These are phyloP conservation scores for Oropetium thomaeum DNA, from an alignment of 176 grass and related monocot genomes.

Conservation along the genomic window DNA sequence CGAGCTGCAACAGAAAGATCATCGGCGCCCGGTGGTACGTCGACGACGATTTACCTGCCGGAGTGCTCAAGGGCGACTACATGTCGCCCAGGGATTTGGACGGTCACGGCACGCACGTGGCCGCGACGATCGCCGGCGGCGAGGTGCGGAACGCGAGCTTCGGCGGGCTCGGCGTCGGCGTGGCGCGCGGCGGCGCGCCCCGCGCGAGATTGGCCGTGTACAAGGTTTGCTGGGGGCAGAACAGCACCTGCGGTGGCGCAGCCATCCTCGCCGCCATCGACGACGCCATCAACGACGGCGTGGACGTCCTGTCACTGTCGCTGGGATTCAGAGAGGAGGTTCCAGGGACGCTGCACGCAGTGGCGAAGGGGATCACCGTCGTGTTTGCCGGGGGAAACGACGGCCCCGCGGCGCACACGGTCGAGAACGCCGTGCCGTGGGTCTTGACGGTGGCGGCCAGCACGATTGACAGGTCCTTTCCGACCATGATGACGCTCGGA, in stretches of 20 bases:
- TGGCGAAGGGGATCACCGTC: conserved; percentile 42
- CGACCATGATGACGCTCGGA: conserved; percentile 34
- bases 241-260: background rate
- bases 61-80: background rate
- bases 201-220: conserved; percentile 49
- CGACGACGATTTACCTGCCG: background rate
- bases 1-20: conserved; percentile 59
- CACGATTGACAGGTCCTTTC: conserved; percentile 61
- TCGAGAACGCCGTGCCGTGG: conserved; percentile 38
- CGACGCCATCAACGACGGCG: conserved; percentile 64
- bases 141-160: conserved; percentile 34
- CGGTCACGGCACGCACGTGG: conserved; percentile 46
- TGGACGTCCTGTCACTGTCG: conserved; percentile 62
- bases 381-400: conserved; percentile 34
- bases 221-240: conserved; percentile 33
- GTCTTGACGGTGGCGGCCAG: conserved; percentile 44
- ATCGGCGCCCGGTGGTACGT: conserved; percentile 55
- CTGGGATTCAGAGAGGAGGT: background rate
- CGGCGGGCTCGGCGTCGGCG: conserved; percentile 25
- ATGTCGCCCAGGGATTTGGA: conserved; percentile 31
- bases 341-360: conserved; percentile 42
- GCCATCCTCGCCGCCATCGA: conserved; percentile 35
- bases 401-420: conserved; percentile 18
- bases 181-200: conserved; percentile 48
- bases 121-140: conserved; percentile 45